Evolutionary conservation across 495 filamentous ascomycete species (phyloP).

Genomic region (Hyphodiscus hymeniophilus): DNA sequence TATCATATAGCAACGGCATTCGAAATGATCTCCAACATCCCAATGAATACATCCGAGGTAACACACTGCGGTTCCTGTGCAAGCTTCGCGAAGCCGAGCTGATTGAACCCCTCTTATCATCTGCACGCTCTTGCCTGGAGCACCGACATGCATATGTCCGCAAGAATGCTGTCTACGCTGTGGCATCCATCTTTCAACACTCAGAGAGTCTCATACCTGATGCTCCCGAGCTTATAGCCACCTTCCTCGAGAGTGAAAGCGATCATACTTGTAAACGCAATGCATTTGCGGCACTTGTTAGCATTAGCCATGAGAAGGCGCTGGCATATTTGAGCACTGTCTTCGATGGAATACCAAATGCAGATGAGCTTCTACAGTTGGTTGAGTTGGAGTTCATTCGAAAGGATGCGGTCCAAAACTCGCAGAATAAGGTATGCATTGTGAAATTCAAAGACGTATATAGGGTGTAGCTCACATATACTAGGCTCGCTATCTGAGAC

Average conservation of each 20-base stretch:
- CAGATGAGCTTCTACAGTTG: slow-evolving; percentile 88
- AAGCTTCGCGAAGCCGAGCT: slow-evolving; percentile 95
- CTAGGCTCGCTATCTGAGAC: slow-evolving; percentile 78
- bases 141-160: slow-evolving; percentile 96
- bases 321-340: slow-evolving; percentile 82
- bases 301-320: slow-evolving; percentile 89
- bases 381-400: slow-evolving; percentile 94
- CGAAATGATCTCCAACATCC: slow-evolving; percentile 94
- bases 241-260: slow-evolving; percentile 84
- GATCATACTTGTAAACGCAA: slow-evolving; percentile 98
- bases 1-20: slow-evolving; percentile 74
- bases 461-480: slow-evolving; percentile 16
- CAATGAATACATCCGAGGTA: slow-evolving; percentile 97
- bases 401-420: slow-evolving; percentile 92
- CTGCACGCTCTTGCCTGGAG: slow-evolving; percentile 83
- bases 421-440: slow-evolving; percentile 73
- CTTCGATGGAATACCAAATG: slow-evolving; percentile 89
- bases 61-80: slow-evolving; percentile 91
- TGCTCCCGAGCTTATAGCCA: slow-evolving; percentile 83
- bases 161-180: slow-evolving; percentile 94
- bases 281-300: slow-evolving; percentile 84
- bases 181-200: slow-evolving; percentile 88
- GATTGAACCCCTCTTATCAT: slow-evolving; percentile 89
- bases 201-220: slow-evolving; percentile 91
- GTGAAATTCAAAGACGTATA: slow-evolving; percentile 2